Base-by-base conservation (phyloP, 108 stramenopile species). In the Pseudonitzschia multiseries region DNA sequence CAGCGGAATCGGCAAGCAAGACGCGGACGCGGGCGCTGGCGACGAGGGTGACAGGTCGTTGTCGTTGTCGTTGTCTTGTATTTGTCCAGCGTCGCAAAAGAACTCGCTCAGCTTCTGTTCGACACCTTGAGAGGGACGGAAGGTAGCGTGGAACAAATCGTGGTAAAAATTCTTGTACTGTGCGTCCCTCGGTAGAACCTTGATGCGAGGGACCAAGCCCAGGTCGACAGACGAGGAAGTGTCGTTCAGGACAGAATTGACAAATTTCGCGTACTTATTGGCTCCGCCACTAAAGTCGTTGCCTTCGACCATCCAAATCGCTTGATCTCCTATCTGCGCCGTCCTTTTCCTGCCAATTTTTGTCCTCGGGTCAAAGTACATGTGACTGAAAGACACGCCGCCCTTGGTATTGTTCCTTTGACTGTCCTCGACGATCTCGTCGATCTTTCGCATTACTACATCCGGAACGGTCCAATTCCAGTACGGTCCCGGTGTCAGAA, bases 381-480 rank as follows among this genome's bases (percentile, higher is more conserved):
- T 31, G 48, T 43, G 46, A 59, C 0, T 59, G 27, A 59, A 59
- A 22, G 0, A n/a, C 15, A 22, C 0, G 22, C 14, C 57, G 57
- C 26, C 26, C 24, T 31, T 14, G 57, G 22, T 26, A 9, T 59
- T 28, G 57, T 0, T 59, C 15, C 26, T 26, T n/a, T 31, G 6
- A 10, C 15, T 24, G 53, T 54, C 0, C 53, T 21, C 15, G 50
- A 8, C 50, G 50, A 44, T 0, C 21, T 65, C 6, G 5, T 71
- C 44, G 32, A 78, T 33, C n/a, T 71, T 26, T 2, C 62, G 44
- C n/a, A 41, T 10, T 13, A 78, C 27, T 0, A 54, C 26, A 27
- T 71, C 46, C 0, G 77, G 77, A 1, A 78, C 65, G 31, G 77
- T 71, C 77, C 77, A 78, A 67, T 78, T 78, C 46, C 72, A 59